Percentiles rank a stretch among this genome's conserved stretches.
Conservation (phyloP, 2,329 filamentous ascomycete species). For the Raffaelea albimanens region DNA sequence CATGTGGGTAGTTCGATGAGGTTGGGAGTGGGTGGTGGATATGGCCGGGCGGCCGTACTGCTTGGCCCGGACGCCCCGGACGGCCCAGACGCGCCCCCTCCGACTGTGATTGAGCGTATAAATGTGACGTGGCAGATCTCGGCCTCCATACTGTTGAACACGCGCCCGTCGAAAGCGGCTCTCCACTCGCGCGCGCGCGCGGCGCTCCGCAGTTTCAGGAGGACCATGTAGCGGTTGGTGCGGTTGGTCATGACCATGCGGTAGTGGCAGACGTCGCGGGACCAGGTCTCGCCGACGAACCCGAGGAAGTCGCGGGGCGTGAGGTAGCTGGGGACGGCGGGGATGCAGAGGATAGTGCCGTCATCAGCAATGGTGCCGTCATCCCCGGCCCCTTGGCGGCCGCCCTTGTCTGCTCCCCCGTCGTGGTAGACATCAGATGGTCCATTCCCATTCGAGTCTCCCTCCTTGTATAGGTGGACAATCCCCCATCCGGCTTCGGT, state of each 20-base stretch:
- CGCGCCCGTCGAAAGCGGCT: slow-evolving; percentile 80
- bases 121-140: slow-evolving; percentile 94
- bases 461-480: slow-evolving; percentile 87
- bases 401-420: slow-evolving; percentile 7
- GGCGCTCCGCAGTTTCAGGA: slow-evolving; percentile 83
- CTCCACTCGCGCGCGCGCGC: slow-evolving; percentile 71
- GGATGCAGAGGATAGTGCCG: slow-evolving; percentile 83
- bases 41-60: too few relatives aligned
- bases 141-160: slow-evolving; percentile 89
- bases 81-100: too few relatives aligned
- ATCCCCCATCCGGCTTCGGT: slow-evolving; percentile 85
- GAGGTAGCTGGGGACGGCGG: slow-evolving; percentile 90
- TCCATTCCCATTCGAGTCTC: slow-evolving; percentile 22
- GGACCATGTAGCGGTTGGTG: slow-evolving; percentile 86
- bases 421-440: too few relatives aligned
- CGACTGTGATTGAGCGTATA: slow-evolving; percentile 83
- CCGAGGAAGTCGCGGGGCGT: slow-evolving; percentile 83
- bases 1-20: slow-evolving; percentile 90
- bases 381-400: slow-evolving; percentile 14
- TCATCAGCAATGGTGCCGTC: too few relatives aligned
- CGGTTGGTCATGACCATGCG: slow-evolving; percentile 84
- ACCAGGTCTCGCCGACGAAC: slow-evolving; percentile 81
- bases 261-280: slow-evolving; percentile 83
- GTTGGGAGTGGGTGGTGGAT: slow-evolving; percentile 64
- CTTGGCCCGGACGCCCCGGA: too few relatives aligned